Conservation (phyloP, 2,329 filamentous ascomycete genomes). For the Colletotrichum cereale region DNA sequence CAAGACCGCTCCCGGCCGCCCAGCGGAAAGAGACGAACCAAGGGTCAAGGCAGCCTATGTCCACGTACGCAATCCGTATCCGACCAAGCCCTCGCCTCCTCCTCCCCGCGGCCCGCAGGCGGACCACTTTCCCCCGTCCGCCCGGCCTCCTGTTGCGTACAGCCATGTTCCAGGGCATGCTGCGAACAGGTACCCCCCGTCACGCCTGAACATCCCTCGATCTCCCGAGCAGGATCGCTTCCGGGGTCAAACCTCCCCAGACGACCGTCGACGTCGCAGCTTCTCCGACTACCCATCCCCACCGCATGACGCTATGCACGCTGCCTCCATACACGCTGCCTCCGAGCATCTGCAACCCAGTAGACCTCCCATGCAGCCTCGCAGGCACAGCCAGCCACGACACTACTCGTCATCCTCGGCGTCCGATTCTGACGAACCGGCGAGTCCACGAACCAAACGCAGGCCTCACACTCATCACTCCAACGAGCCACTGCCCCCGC, state of each 20-base stretch:
- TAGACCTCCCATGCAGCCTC: slow-evolving; percentile 47
- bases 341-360: slow-evolving; percentile 52
- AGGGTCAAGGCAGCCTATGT: slow-evolving; percentile 54
- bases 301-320: slow-evolving; percentile 47
- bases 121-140: slow-evolving; percentile 48
- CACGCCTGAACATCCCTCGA: slow-evolving; percentile 47
- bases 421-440: slow-evolving; percentile 50
- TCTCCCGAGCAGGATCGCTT: slow-evolving; percentile 49
- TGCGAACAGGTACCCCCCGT: slow-evolving; percentile 51
- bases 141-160: slow-evolving; percentile 51
- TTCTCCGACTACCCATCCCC: slow-evolving; percentile 63
- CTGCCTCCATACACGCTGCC: slow-evolving; percentile 42
- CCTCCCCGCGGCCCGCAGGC: slow-evolving; percentile 45
- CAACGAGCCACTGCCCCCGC: slow-evolving; percentile 47
- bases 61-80: slow-evolving; percentile 50
- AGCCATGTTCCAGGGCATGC: slow-evolving; percentile 58
- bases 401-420: slow-evolving; percentile 59
- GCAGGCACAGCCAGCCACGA: slow-evolving; percentile 65
- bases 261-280: slow-evolving; percentile 62
- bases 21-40: slow-evolving; percentile 50
- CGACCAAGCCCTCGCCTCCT: slow-evolving; percentile 41
- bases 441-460: slow-evolving; percentile 44
- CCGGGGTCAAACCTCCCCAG: slow-evolving; percentile 53
- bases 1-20: slow-evolving; percentile 47
- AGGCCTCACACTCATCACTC: slow-evolving; percentile 42